Conservation (phyloP, 139 green algal species). For the Gonium pectorale region DNA sequence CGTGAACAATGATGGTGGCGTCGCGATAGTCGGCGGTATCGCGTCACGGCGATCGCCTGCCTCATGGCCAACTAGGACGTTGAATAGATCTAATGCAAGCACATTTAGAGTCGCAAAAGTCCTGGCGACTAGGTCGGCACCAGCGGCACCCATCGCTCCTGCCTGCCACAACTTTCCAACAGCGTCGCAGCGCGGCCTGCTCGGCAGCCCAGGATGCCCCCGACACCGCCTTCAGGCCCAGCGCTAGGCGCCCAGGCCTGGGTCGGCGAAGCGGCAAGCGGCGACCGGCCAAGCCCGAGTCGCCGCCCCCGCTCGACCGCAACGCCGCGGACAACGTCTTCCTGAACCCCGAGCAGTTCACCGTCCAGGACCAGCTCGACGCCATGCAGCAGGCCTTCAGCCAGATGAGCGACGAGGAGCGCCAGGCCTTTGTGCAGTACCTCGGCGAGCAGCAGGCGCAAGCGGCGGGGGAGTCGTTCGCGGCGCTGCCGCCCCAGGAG, state of each 20-base stretch:
- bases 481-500: not conserved
- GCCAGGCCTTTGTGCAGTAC: conserved; percentile 11
- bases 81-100: too few species aligned
- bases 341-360: not conserved
- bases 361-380: conserved; percentile 10
- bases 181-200: too few species aligned
- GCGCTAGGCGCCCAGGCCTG: not conserved
- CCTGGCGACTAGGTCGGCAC: too few species aligned
- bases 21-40: too few species aligned
- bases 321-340: conserved; percentile 4
- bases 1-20: too few species aligned
- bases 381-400: conserved; percentile 5
- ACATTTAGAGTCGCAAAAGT: too few species aligned
- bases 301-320: conserved; percentile 16
- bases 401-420: conserved; percentile 10
- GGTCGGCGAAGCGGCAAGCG: not conserved
- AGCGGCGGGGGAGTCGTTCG: not conserved
- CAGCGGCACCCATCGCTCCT: too few species aligned
- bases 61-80: too few species aligned
- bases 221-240: not conserved
- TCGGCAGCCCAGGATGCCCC: conserved; percentile 1
- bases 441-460: not conserved
- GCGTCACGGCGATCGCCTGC: too few species aligned
- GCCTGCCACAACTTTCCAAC: too few species aligned
- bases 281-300: not conserved